Conservation (phyloP, 163 green algal species). For the Scenedesmus sp. region DNA sequence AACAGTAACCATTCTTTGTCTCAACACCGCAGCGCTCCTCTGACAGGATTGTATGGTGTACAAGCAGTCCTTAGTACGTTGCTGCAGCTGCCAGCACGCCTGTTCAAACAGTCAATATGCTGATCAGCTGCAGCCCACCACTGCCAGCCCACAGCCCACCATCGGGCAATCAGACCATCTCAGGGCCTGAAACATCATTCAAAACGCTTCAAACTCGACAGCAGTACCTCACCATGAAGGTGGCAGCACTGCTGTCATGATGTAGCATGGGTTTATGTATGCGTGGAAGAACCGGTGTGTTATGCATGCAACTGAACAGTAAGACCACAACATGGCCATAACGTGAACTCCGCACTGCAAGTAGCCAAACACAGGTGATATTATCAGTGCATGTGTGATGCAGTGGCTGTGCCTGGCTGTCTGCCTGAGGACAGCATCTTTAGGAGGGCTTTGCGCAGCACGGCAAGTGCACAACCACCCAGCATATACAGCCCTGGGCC, state of each 20-base stretch:
- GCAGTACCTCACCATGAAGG: not conserved
- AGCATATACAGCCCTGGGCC: not conserved
- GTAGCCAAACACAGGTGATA: not conserved
- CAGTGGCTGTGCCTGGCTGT: not conserved
- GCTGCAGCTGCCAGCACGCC: not conserved
- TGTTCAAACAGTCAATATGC: not conserved
- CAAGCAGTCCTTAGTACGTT: not conserved
- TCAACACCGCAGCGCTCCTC: too few relatives aligned
- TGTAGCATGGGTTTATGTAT: not conserved
- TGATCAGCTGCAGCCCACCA: not conserved
- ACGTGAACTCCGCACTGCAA: not conserved
- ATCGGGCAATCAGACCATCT: not conserved
- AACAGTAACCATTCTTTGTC: too few relatives aligned
- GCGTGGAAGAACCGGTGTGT: not conserved
- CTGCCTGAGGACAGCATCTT: not conserved
- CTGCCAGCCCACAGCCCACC: not conserved
- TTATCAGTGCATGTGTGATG: not conserved
- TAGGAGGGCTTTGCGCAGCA: not conserved
- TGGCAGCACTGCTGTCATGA: not conserved
- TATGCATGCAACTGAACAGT: not conserved
- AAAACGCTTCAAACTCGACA: not conserved
- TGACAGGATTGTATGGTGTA: not conserved
- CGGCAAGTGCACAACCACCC: not conserved
- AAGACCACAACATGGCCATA: not conserved
- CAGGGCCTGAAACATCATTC: not conserved